Evolutionary conservation across 306 rosid species (phyloP).

Genomic region (Begonia peltatifolia): DNA sequence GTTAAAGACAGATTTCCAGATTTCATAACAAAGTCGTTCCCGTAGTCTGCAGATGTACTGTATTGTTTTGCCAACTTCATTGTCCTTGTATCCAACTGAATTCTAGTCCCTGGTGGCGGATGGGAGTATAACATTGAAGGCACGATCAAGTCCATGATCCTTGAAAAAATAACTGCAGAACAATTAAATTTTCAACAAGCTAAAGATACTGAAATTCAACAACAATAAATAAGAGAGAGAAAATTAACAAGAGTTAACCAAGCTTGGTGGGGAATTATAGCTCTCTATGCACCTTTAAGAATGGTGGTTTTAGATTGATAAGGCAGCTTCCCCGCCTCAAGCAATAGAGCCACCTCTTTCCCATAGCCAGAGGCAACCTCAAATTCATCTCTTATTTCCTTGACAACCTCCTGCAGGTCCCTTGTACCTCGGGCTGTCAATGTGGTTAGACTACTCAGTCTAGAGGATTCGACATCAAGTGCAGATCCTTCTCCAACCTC

Average conservation of each 20-base stretch:
- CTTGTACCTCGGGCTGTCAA: constrained; percentile 58
- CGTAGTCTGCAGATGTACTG: constrained; percentile 35
- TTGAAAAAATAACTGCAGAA: constrained; percentile 57
- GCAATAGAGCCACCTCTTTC: constrained; percentile 78
- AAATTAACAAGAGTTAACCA: no score
- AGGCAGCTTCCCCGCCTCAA: constrained; percentile 80
- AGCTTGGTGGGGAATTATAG: no score
- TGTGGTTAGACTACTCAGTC: constrained; percentile 59
- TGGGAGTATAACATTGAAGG: constrained; percentile 44
- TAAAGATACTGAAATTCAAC: neutral
- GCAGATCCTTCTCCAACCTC: constrained; percentile 43
- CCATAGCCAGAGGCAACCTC: constrained; percentile 67
- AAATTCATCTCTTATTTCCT: constrained; percentile 75
- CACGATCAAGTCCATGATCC: constrained; percentile 40
- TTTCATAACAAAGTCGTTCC: constrained; percentile 33
- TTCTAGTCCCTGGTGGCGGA: constrained; percentile 19
- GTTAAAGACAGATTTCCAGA: constrained; percentile 69
- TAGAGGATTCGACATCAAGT: constrained; percentile 60
- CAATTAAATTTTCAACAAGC: constrained; percentile 10
- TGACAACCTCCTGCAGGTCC: constrained; percentile 78
- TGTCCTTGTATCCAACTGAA: constrained; percentile 37
- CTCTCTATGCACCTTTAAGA: constrained; percentile 41
- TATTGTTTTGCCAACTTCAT: constrained; percentile 62
- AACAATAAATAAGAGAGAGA: neutral
- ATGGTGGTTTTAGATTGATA: constrained; percentile 47